These are phyloP conservation scores for Rhododendron vialii DNA, from an alignment of 148 eudicot genomes.

Conservation along the genomic window DNA sequence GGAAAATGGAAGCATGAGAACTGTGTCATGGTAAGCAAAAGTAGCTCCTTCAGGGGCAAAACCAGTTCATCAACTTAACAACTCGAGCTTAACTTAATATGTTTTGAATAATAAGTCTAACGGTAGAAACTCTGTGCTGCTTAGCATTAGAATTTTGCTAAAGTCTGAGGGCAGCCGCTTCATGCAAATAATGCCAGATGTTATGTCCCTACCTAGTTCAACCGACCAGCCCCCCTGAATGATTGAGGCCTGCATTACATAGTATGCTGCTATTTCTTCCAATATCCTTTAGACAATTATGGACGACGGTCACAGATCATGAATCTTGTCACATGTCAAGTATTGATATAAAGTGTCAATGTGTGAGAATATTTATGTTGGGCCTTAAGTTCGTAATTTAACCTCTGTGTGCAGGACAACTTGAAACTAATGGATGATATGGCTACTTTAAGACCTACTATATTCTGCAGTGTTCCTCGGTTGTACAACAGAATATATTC, in stretches of 20 bases:
- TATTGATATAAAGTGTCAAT: not conserved
- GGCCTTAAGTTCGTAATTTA: not conserved
- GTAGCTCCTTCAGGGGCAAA: not conserved
- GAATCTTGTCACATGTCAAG: not conserved
- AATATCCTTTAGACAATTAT: not conserved
- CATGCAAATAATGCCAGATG: not conserved
- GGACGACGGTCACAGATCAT: not conserved
- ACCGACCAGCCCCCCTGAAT: not conserved
- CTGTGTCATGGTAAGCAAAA: not conserved
- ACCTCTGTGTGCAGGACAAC: conserved; percentile 56
- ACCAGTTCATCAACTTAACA: not conserved
- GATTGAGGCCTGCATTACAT: not conserved
- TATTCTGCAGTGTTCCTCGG: conserved; percentile 93
- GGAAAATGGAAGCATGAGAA: not conserved
- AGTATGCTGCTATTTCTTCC: not conserved
- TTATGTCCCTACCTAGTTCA: not conserved
- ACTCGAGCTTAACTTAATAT: too few species aligned
- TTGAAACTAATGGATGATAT: conserved; percentile 85
- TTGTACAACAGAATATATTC: conserved; percentile 82
- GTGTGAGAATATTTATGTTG: not conserved
- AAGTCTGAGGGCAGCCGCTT: not conserved
- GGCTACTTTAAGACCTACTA: conserved; percentile 72
- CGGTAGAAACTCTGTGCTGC: not conserved
- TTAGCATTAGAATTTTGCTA: not conserved
- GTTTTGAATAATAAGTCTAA: too few species aligned